Base-by-base conservation (phyloP, 2,329 filamentous ascomycete genomes). In the Colletotrichum theobromicola region DNA sequence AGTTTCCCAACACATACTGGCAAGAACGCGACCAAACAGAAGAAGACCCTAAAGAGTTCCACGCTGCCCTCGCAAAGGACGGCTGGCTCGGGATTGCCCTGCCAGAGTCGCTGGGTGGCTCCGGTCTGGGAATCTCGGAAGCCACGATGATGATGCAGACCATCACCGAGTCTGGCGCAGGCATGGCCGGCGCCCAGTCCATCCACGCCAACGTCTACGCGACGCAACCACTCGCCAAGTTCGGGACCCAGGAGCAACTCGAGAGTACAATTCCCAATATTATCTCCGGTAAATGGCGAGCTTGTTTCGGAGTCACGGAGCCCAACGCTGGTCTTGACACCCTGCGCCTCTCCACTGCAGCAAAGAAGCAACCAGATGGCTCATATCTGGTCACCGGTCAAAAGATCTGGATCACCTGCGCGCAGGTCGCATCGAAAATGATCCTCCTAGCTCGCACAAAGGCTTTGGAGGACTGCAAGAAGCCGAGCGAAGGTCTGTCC, bases 331-430 rank as follows among this genome's bases (percentile, higher is more conserved):
- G 95, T 0, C 89, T 97, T 2, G 93, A 97, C 74, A 97, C 94
- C 0, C 85, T 96, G 13, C 90, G 92, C 55, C 85, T 97, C 5
- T 88, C 87, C 50, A 96, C 94, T 0, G 84, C 85, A 7, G 94
- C 94, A 1, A 88, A 83, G 34, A 90, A 88, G 77, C 79, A 82
- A 46, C 70, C 75, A 4, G 89, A 91, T 24, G 90, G 90, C 16
- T 88, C 86, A 5, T 97, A 96, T 81, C 86, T 84, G 2, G 88
- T 97, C 13, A 90, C 90, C 0, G 94, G 95, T 0, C 94, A 96
- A 81, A 97, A 97, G 85, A 96, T 96, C 69, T 97, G 95, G 95
- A 97, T 97, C 69, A 94, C 94, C 0, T 96, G 92, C 67, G 95
- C 95, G 0, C 94, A 97, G 81, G 93, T 96, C 1, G 94, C 95